Base-by-base conservation (phyloP, 768 basidiomycete genomes). In the Neoboletus magnificus region DNA sequence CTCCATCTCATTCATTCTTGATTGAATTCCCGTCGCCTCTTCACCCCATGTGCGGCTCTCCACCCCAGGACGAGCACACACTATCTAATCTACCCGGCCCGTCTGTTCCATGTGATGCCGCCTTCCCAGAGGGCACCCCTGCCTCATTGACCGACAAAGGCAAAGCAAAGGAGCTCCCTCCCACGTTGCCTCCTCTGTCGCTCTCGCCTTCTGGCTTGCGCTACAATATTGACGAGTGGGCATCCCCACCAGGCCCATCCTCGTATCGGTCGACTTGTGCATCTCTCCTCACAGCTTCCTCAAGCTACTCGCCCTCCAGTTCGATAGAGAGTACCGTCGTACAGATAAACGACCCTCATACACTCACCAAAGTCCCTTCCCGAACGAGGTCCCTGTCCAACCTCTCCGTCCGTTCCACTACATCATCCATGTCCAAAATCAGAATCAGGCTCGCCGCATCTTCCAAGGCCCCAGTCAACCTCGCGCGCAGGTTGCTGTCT, bases 141-240 rank as follows among this genome's bases (percentile, higher is more conserved):
- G 62, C 68, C 67, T 64, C 72, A 22, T 68, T 72, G 59, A 42
- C 55, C 59, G 67, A 62, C 64, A 90, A 86, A 73, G 83, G 78
- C 62, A 87, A 80, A 71, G 84, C 76, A 50, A 71, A 66, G 62
- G 73, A 76, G 65, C 55, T 66, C 33, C 81, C 85, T 44, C 84
- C 87, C 55, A 76, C 76, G 66, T 77, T 89, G 57, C 86, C 88
- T 56, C 86, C 87, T 58, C 75, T 89, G 55, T 73, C 78, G 32
- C 84, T 91, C 63, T 76, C 81, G 48, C 75, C 81, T 30, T 73
- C 85, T 36, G 76, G 77, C 53, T 75, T 87, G 58, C 73, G 70
- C 49, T 81, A 77, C 62, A 67, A 63, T 27, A 65, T 76, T 48
- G 66, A 74, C 44, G 68, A 68, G 57, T 76, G 76, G 72, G 70